phyloP scores from a whole-genome alignment of 1,139 yeast species.

The Magnusiomyces magnusii region DNA sequence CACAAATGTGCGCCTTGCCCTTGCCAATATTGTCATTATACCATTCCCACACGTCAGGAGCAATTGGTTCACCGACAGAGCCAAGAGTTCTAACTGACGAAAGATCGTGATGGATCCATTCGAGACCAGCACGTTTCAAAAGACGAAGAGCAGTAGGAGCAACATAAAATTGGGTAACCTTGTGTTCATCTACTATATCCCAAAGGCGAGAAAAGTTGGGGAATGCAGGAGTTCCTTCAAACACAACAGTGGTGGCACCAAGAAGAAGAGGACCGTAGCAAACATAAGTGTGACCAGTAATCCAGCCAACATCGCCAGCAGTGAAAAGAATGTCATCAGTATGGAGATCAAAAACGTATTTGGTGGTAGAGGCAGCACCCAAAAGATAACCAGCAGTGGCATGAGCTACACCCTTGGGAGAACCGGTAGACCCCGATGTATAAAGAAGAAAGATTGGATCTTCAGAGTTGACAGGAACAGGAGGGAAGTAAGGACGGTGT shows the following conservation, averaged over 20 bases:
- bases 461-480: conserved; percentile 52
- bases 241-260: conserved; percentile 77
- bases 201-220: conserved; percentile 74
- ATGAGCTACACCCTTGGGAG: conserved; percentile 65
- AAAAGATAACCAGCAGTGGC: conserved; percentile 73
- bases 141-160: conserved; percentile 97
- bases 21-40: conserved; percentile 89
- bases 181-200: conserved; percentile 72
- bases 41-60: conserved; percentile 99
- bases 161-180: conserved; percentile 76
- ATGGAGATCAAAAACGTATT: conserved; percentile 70
- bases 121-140: conserved; percentile 92
- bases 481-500: conserved; percentile 56
- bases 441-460: conserved; percentile 58
- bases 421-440: conserved; percentile 64
- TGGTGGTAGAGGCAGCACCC: conserved; percentile 62
- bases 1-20: conserved; percentile 76
- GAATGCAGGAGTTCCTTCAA: conserved; percentile 83
- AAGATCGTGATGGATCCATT: conserved; percentile 78
- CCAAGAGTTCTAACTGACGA: conserved; percentile 91
- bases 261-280: conserved; percentile 72
- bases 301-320: conserved; percentile 89
- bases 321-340: conserved; percentile 66
- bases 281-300: conserved; percentile 78
- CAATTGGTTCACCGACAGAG: conserved; percentile 98